Evolutionary conservation across 2,329 filamentous ascomycete genomes (phyloP), one percentile per base, ranked within the genome.

Genomic region (Gliomastix tumulicola): DNA sequence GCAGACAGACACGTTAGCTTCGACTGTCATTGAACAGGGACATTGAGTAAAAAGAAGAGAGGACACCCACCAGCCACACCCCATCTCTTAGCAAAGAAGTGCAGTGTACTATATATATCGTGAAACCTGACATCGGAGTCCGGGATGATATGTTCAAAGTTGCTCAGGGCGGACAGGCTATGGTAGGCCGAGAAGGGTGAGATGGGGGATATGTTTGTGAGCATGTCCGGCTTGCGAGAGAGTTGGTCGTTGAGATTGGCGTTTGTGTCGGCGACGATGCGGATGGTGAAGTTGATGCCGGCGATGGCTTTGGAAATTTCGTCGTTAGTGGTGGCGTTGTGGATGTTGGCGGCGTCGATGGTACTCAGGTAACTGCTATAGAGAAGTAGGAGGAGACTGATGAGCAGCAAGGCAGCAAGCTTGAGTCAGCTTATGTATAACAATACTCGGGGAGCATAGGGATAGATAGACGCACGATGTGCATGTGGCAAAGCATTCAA

Each of bases 251-350:
- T 57, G 34, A 58, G 52, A 22, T 57, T 53, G 27, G 50, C 50
- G n/a, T 55, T 58, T 17, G 55, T 56, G 36, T 60, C 56, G 36
- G 53, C 49, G 25, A 60, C 54, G 34, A 60, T 55, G 32, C 56
- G 51, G 23, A 59, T 53, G 36, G 56, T 56, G 38, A 60, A 60
- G 44, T 59, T 60, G 37, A 60, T 49, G 36, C 56, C 57, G 12
- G 56, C 54, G 13, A 59, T 54, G 41, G 56, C 56, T 38, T 59
- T 59, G 23, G 48, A 49, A 22, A 53, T 48, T 19, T 56, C 51
- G 25, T 58, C 48, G 41, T 56, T 47, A 20, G 49, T 42, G 4
- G 46, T 39, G 21, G 39, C 38, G 16, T 46, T 46, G 25, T 46
- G 43, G 22, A 50, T 45, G 21, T 41, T 41, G 10, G 43, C 41